Conservation (phyloP, 306 rosid genomes). For the Dryas drummondii region DNA sequence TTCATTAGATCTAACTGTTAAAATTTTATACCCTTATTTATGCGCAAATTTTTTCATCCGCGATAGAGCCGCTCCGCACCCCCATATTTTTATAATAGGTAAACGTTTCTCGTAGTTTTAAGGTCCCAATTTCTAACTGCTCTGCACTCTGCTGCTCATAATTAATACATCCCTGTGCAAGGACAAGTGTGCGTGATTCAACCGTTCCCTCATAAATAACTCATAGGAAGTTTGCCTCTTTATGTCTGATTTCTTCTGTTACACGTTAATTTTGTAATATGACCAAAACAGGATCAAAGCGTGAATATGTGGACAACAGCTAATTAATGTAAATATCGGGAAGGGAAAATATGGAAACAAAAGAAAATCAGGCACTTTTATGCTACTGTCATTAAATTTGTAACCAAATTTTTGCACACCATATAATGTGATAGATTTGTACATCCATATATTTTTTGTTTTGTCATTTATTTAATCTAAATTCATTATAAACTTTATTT, state of each 20-base stretch:
- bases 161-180: neutral
- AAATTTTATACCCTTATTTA: too few relatives aligned
- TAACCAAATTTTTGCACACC: too few relatives aligned
- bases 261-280: neutral
- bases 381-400: too few relatives aligned
- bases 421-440: too few relatives aligned
- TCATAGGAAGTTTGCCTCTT: constrained; percentile 49
- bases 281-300: neutral
- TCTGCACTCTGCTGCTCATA: neutral
- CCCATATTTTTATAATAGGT: too few relatives aligned
- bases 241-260: neutral
- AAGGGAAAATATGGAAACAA: neutral
- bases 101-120: neutral
- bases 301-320: neutral
- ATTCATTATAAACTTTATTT: too few relatives aligned
- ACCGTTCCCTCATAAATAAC: constrained; percentile 41
- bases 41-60: too few relatives aligned
- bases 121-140: neutral
- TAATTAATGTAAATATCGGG: neutral
- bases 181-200: constrained; percentile 43
- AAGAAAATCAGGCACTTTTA: neutral
- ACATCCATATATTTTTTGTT: too few relatives aligned
- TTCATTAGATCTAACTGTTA: too few relatives aligned
- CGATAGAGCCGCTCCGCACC: too few relatives aligned
- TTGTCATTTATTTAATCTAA: too few relatives aligned